Percentiles rank a stretch among this genome's conserved stretches.
phyloP scores from a whole-genome alignment of 1,284 basidiomycete genomes.

The Ganoderma resinaceum region DNA sequence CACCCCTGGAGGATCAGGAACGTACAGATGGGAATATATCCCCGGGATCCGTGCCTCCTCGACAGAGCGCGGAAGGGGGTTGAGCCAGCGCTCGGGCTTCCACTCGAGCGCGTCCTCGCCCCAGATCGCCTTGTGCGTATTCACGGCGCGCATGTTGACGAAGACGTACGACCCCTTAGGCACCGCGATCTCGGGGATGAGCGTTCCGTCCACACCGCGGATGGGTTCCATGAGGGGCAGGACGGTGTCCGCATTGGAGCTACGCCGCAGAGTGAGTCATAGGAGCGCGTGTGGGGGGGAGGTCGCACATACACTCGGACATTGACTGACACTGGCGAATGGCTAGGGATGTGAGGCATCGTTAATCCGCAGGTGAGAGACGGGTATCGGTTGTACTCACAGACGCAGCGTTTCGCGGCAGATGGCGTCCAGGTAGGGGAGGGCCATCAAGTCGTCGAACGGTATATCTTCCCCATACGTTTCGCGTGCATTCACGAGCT shows the following conservation, averaged over 20 bases:
- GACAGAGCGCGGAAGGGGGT: constrained; percentile 29
- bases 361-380: background rate
- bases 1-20: constrained; percentile 6
- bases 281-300: background rate
- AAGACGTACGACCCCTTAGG: constrained; percentile 54
- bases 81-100: constrained; percentile 46
- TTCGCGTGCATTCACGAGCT: constrained; percentile 30
- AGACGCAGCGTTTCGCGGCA: constrained; percentile 39
- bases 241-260: constrained; percentile 13
- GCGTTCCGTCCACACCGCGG: constrained; percentile 37
- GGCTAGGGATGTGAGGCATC: background rate
- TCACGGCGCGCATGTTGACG: constrained; percentile 54
- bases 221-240: constrained; percentile 37
- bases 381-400: constrained; percentile 18
- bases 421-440: constrained; percentile 42
- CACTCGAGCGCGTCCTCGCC: constrained; percentile 61
- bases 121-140: constrained; percentile 57
- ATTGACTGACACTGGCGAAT: background rate
- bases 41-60: constrained; percentile 30
- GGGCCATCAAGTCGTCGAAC: constrained; percentile 36
- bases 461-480: constrained; percentile 39
- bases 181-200: constrained; percentile 46
- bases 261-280: background rate
- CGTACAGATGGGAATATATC: constrained; percentile 34
- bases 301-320: background rate